Base-by-base conservation (phyloP, 352 stramenopile genomes). In the Phytophthora agathidicida region DNA sequence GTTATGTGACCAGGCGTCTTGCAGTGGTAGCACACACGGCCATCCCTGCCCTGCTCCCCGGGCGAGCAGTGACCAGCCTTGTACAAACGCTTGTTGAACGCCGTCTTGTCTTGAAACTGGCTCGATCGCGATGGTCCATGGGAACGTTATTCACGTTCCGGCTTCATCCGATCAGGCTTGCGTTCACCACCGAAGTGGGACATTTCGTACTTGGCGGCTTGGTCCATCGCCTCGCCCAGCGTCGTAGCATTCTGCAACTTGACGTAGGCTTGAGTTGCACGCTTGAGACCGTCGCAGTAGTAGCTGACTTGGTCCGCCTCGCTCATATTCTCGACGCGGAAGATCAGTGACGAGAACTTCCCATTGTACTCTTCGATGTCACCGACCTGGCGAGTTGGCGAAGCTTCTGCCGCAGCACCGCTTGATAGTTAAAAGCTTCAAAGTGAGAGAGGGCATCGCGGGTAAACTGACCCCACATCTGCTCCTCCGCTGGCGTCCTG, bases 371-470 rank as follows among this genome's bases (percentile, higher is more conserved):
- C 41, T 6, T 49, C 41, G 17, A 37, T 49, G 41, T 36, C 41
- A 7, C 26, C 14, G 26, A 23, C n/a, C n/a, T 39, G 33, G 5
- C 24, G 42, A 8, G 27, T 9, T 37, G 22, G 17, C 42, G 27
- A 17, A 50, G 28, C 28, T 63, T 63, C 33, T 55, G 17, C 1
- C 43, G 54, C 17, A 56, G 27, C n/a, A 52, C 44, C 24, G 54
- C 45, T 44, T 59, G 56, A 16, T 65, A 65, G 56, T 65, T 59
- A 10, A 39, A 59, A 3, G 38, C 56, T 46, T 52, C 38, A 13
- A 59, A 65, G 24, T 65, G 45, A 2, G 28, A 23, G 38, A 65
- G 56, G 8, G 39, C 30, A 17, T 59, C 28, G 5, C 11, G 19
- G 22, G 37, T 48, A 14, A 65, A 58, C 22, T 22, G 26, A 14